These are phyloP conservation scores for Coniophora puteana DNA, from an alignment of 1,284 basidiomycete species.

Conservation along the genomic window DNA sequence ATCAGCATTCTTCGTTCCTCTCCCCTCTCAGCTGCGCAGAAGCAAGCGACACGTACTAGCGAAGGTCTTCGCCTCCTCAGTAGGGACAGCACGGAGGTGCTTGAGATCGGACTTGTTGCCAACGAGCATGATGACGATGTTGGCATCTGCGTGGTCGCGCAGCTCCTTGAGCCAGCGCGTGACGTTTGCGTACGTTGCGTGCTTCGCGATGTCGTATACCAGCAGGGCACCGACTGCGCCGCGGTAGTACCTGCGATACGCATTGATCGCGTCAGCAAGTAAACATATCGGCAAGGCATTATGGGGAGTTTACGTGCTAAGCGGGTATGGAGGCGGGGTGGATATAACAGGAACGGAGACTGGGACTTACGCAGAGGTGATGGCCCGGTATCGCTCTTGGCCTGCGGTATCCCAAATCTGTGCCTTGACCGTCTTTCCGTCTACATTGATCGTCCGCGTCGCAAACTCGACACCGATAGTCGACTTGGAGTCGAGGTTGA, in stretches of 20 bases:
- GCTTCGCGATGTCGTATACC: conserved; percentile 94
- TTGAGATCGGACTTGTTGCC: conserved; percentile 99
- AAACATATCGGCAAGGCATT: too few relatives aligned
- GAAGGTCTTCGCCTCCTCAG: conserved; percentile 89
- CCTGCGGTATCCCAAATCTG: conserved; percentile 99
- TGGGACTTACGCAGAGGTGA: conserved; percentile 87
- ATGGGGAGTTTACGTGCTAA: too few relatives aligned
- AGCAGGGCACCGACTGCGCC: conserved; percentile 93
- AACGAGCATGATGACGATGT: conserved; percentile 94
- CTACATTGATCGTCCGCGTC: conserved; percentile 91
- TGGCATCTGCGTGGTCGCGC: conserved; percentile 89
- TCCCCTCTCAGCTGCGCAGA: too few relatives aligned
- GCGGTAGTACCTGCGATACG: conserved; percentile 83
- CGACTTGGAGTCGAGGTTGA: conserved; percentile 98
- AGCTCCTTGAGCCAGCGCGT: conserved; percentile 98
- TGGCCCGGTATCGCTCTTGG: conserved; percentile 98
- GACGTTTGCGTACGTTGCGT: conserved; percentile 94
- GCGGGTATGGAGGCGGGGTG: background rate
- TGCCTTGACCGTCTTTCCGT: conserved; percentile 96
- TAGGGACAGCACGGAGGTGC: conserved; percentile 93
- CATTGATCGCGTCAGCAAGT: conserved; percentile 6
- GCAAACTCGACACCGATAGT: conserved; percentile 99
- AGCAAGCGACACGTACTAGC: conserved; percentile 52
- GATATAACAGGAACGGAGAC: background rate
- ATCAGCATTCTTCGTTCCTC: too few relatives aligned